Evolutionary conservation across 1,284 basidiomycete species (phyloP).

Genomic region (Trichosporon coremiiforme): DNA sequence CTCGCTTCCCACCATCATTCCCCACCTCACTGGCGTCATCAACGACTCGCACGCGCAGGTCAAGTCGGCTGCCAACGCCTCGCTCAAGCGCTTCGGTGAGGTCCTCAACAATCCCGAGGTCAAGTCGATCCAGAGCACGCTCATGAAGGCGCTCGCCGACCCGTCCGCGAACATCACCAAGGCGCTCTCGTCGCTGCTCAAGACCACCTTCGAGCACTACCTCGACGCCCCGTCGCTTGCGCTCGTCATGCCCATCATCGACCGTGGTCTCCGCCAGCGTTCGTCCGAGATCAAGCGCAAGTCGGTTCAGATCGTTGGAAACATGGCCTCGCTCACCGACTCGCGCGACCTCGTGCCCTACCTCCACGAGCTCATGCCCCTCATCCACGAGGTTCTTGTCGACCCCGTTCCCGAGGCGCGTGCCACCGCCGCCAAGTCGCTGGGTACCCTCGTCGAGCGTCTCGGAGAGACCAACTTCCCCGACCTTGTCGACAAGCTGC

Average conservation of each 20-base stretch:
- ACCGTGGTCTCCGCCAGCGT: slow-evolving; percentile 87
- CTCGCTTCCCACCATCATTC: slow-evolving; percentile 95
- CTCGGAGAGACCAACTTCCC: slow-evolving; percentile 95
- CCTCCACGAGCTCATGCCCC: slow-evolving; percentile 79
- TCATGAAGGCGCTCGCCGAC: slow-evolving; percentile 95
- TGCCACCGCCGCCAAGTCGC: slow-evolving; percentile 92
- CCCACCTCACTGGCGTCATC: slow-evolving; percentile 90
- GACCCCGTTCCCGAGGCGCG: slow-evolving; percentile 96
- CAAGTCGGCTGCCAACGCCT: slow-evolving; percentile 86
- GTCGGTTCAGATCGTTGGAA: slow-evolving; percentile 95
- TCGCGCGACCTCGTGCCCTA: slow-evolving; percentile 98
- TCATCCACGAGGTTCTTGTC: slow-evolving; percentile 88
- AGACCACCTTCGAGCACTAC: slow-evolving; percentile 97
- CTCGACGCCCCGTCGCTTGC: slow-evolving; percentile 98
- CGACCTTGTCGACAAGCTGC: slow-evolving; percentile 85
- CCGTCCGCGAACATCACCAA: slow-evolving; percentile 82
- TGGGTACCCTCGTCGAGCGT: slow-evolving; percentile 96
- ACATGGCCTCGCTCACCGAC: slow-evolving; percentile 91
- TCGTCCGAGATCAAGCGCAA: slow-evolving; percentile 93
- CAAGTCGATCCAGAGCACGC: slow-evolving; percentile 83
- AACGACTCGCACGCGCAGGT: slow-evolving; percentile 99
- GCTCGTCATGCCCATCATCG: slow-evolving; percentile 92
- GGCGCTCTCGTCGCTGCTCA: slow-evolving; percentile 79
- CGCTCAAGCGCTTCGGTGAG: slow-evolving; percentile 96
- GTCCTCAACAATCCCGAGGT: slow-evolving; percentile 94